phyloP scores from a whole-genome alignment of 2,329 filamentous ascomycete species.

The Stemphylium vesicarium region DNA sequence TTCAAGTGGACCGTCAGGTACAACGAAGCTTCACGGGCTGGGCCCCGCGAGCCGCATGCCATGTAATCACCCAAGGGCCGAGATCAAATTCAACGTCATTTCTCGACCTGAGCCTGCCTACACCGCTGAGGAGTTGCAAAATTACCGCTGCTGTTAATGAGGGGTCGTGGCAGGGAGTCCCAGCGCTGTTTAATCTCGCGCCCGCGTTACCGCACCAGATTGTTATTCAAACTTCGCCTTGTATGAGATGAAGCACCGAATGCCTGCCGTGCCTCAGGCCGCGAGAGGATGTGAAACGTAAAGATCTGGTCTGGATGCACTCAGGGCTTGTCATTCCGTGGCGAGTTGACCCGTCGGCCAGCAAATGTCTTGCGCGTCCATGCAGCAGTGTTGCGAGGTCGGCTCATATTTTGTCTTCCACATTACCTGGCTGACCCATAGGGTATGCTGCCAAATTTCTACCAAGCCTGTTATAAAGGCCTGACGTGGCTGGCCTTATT shows the following conservation, averaged over 20 bases:
- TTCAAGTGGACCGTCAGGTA: constrained; percentile 9
- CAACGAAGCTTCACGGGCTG: constrained; percentile 5
- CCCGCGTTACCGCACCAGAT: constrained; percentile 21
- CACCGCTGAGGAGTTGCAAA: constrained; percentile 1
- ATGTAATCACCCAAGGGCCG: constrained; percentile 7
- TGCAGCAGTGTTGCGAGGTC: constrained; percentile 9
- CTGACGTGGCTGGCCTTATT: background rate
- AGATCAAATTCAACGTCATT: constrained; percentile 25
- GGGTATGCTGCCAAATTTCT: background rate
- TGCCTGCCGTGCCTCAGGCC: constrained; percentile 22
- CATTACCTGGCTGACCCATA: constrained; percentile 7
- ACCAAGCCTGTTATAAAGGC: background rate
- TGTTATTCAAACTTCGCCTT: constrained; percentile 29
- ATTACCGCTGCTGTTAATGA: constrained; percentile 17
- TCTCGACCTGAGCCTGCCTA: constrained; percentile 19
- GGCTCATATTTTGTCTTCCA: background rate
- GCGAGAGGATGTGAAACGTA: constrained; percentile 7
- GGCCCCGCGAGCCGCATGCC: constrained; percentile 3
- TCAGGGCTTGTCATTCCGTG: constrained; percentile 2
- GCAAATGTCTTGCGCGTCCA: constrained; percentile 12
- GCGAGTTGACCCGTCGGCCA: background rate
- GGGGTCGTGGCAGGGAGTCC: constrained; percentile 21
- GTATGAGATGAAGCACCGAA: constrained; percentile 28
- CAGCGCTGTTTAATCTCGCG: constrained; percentile 21
- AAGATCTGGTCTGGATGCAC: constrained; percentile 4